Percentiles rank a stretch among this genome's conserved stretches.
phyloP scores from a whole-genome alignment of 495 filamentous ascomycete species.

The Neurospora pannonica region DNA sequence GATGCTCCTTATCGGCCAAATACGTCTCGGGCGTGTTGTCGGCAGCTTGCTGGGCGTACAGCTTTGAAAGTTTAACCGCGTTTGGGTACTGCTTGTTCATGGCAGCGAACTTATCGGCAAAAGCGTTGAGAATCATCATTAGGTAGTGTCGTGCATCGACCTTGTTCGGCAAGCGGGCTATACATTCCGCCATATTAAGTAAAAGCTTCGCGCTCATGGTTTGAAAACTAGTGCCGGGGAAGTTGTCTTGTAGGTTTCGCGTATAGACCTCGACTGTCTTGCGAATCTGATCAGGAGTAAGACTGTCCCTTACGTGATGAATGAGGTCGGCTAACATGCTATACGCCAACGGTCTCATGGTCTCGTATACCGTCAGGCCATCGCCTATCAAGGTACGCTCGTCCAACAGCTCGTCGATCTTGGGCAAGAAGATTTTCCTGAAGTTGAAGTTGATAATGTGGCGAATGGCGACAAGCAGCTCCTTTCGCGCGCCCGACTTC shows the following conservation, averaged over 20 bases:
- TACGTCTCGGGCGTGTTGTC: constrained; percentile 70
- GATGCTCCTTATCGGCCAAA: constrained; percentile 66
- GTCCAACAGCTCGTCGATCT: constrained; percentile 92
- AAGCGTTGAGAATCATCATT: constrained; percentile 94
- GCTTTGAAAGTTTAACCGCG: constrained; percentile 79
- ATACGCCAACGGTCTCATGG: constrained; percentile 90
- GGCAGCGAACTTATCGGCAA: constrained; percentile 93
- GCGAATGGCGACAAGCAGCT: constrained; percentile 88
- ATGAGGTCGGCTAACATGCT: constrained; percentile 98
- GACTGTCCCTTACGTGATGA: constrained; percentile 84
- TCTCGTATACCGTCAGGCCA: constrained; percentile 91
- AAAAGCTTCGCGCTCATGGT: constrained; percentile 98
- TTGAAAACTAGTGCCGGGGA: constrained; percentile 96
- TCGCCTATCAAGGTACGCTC: constrained; percentile 91
- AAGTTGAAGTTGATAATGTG: constrained; percentile 99
- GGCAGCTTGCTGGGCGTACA: constrained; percentile 52
- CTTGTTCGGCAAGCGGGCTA: constrained; percentile 84
- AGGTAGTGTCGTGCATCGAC: constrained; percentile 89
- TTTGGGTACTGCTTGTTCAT: constrained; percentile 97
- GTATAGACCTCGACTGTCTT: constrained; percentile 95
- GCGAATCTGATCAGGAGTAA: constrained; percentile 80
- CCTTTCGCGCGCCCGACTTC: constrained; percentile 87
- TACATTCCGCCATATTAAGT: constrained; percentile 95
- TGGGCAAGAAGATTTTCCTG: constrained; percentile 83
- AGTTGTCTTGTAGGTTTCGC: constrained; percentile 88